Evolutionary conservation across 2,329 filamentous ascomycete species (phyloP), one percentile per base, ranked within the genome.

Genomic region (Uncinocarpus reesii): DNA sequence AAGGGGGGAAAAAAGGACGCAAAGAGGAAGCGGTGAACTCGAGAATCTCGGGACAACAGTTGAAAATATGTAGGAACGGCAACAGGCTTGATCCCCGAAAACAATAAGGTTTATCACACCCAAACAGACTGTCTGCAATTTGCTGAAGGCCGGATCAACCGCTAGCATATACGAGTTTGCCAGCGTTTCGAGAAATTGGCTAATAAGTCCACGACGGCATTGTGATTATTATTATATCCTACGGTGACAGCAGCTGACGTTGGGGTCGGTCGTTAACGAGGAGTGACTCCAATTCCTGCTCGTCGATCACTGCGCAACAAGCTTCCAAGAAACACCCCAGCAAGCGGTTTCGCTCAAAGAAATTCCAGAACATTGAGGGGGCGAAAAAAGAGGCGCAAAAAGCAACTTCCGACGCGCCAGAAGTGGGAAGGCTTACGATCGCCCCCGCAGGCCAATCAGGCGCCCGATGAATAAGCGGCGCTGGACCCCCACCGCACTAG

Each of bases 51-150:
- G 34, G n/a, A 38, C 23, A 31, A 46, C 43, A 38, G 13, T 37
- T 21, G 23, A 37, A 45, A 37, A 28, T 38, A 18, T 37, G 23
- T 11, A n/a, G n/a, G 20, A 29, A 16, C 43, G 43, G 43, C 43
- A 46, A 38, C 35, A 46, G 24, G 43, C 43, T 46, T 37, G 43
- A 46, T 38, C 43, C 35, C 43, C 43, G 43, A 46, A 38, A 38
- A 16, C 43, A 37, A 46, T 38, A 46, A 46, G 24, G 43, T 46
- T 46, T 46, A 46, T 29, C 21, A 37, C 20, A 46, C 34, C 43
- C 20, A 38, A 28, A 46, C 16, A 15, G 42, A 24, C 20, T 36
- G 21, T 38, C 32, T 46, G 43, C 43, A 38, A 46, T 29, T 46
- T 38, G 34, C 34, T 46, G 15, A 31, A 20, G 34, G 13, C n/a